These are phyloP conservation scores for Colletotrichum lentis DNA, from an alignment of 2,329 filamentous ascomycete genomes.

Conservation along the genomic window DNA sequence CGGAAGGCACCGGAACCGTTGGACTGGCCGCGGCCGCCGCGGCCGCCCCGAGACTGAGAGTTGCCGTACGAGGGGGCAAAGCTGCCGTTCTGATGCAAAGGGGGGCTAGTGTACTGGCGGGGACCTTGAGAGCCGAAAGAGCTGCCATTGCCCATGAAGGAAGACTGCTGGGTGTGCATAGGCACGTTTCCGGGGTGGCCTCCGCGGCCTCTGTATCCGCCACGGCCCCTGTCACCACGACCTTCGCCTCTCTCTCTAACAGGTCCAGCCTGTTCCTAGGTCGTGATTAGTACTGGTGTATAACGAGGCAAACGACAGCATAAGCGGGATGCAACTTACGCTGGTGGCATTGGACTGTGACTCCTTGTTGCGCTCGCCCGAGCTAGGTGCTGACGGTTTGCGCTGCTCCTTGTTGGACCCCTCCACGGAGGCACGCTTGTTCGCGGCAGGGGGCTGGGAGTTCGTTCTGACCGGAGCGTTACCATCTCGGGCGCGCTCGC, in stretches of 20 bases:
- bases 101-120: constrained; percentile 54
- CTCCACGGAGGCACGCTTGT: constrained; percentile 59
- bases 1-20: constrained; percentile 31
- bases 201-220: constrained; percentile 57
- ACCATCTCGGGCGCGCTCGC: constrained; percentile 50
- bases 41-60: constrained; percentile 33
- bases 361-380: constrained; percentile 48
- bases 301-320: constrained; percentile 28
- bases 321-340: constrained; percentile 11
- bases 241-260: constrained; percentile 46
- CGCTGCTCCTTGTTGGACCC: constrained; percentile 55
- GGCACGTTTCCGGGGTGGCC: constrained; percentile 48
- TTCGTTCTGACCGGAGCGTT: constrained; percentile 48
- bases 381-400: constrained; percentile 50
- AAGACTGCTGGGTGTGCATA: constrained; percentile 50
- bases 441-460: constrained; percentile 47
- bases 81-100: constrained; percentile 49
- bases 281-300: constrained; percentile 35
- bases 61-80: constrained; percentile 32
- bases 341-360: constrained; percentile 26
- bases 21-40: constrained; percentile 33
- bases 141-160: constrained; percentile 46
- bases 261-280: constrained; percentile 42
- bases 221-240: constrained; percentile 54
- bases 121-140: constrained; percentile 43